Conservation (phyloP, 768 basidiomycete species). For the Gymnopilus junonius region DNA sequence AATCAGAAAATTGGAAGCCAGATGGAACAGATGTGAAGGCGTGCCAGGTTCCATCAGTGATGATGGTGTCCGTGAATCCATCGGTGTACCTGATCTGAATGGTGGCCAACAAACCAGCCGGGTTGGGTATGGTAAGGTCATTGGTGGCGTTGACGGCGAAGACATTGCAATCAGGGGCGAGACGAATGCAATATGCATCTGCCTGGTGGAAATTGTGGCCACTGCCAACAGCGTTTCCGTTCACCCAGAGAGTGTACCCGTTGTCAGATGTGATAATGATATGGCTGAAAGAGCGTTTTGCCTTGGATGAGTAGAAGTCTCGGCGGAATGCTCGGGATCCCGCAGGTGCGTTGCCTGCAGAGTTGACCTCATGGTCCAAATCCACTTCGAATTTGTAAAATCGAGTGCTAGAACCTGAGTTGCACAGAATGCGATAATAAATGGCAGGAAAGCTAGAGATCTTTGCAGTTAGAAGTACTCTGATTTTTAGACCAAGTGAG, state of each 20-base stretch:
- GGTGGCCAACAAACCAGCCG: conserved; percentile 30
- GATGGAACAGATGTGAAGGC: conserved; percentile 21
- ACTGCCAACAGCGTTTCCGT: conserved; percentile 29
- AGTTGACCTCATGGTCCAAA: conserved; percentile 30
- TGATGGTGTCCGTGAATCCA: conserved; percentile 31
- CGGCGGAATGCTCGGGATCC: conserved; percentile 33
- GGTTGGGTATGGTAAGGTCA: background rate
- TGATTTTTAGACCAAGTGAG: background rate
- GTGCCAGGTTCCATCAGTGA: conserved; percentile 35
- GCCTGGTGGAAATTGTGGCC: conserved; percentile 22
- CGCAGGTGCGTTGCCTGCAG: conserved; percentile 16
- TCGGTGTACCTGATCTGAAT: conserved; percentile 33
- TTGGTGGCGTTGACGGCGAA: conserved; percentile 33
- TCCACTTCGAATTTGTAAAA: conserved; percentile 24
- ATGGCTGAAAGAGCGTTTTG: conserved; percentile 29
- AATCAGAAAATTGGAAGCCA: conserved; percentile 31
- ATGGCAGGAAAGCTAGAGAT: background rate
- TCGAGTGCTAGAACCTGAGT: background rate
- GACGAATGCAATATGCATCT: conserved; percentile 32
- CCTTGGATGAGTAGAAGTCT: conserved; percentile 23
- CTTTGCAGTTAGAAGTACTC: background rate
- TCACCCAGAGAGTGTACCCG: conserved; percentile 33
- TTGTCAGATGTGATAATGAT: conserved; percentile 34
- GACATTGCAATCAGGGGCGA: conserved; percentile 30
- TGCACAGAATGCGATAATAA: background rate